Base-by-base conservation (phyloP, 1,284 basidiomycete species). In the Cryptococcus wingfieldii region DNA sequence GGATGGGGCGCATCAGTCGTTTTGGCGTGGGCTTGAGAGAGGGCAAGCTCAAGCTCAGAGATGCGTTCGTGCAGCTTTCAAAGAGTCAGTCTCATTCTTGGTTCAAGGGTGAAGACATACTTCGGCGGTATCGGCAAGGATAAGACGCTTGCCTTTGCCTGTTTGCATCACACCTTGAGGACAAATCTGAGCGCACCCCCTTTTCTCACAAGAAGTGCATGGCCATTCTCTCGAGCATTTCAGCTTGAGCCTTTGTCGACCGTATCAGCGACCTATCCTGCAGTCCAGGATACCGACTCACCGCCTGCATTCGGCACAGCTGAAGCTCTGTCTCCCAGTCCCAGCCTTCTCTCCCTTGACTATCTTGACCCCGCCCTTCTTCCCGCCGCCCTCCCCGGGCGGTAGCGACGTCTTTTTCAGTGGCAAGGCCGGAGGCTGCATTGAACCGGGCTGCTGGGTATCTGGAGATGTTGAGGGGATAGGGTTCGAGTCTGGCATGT, bases 181-280 rank as follows among this genome's bases (percentile, higher is more conserved):
- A 58, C 74, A 76, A 39, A 76, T 72, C 56, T 72, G 69, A 8
- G 67, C 71, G 39, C 72, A 73, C 14, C 74, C 74, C 41, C 76
- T 60, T 50, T 72, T 70, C 31, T 64, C 67, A 50, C 74, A 76
- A 7, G 68, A 68, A 4, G 66, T 67, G 51, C 74, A 76, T 7
- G 74, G 74, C 72, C 72, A 76, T 38, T 59, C 60, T 47, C 70
- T 61, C 23, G 72, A 72, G 49, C 72, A 74, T 51, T 71, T 74
- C 49, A 74, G 62, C 54, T 74, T 74, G 31, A 74, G 55, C 37
- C 71, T 72, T 47, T 39, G 7, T 58, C 44, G 60, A 54, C 25
- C 18, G 9, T 16, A 46, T 46, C 18, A 25, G 19, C 45, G 18
- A 18, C 14, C 18, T 12, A 25, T 27, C 12, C 6, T 19, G 9